Conservation (phyloP, 495 filamentous ascomycete species). For the Lineolata rhizophorae region DNA sequence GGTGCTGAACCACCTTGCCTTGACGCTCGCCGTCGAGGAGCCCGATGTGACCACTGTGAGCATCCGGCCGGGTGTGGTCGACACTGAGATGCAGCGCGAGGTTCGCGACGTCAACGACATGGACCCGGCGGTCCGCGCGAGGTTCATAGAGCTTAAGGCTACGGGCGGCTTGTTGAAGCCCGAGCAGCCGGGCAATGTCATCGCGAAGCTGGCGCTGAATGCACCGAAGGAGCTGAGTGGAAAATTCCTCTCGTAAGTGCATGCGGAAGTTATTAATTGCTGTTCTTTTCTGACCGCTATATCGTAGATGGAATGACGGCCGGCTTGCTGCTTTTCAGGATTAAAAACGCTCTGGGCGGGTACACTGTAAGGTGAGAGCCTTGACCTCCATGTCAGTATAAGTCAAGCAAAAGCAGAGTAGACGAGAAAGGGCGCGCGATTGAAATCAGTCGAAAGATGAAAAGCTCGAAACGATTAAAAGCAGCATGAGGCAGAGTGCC, state of each 20-base stretch:
- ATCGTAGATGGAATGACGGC: slow-evolving; percentile 2
- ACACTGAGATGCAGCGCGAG: slow-evolving; percentile 83
- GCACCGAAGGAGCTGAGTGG: slow-evolving; percentile 48
- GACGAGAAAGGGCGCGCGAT: background rate
- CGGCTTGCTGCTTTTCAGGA: slow-evolving; percentile 1
- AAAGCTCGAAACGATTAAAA: slow-evolving; percentile 49
- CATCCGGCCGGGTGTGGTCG: slow-evolving; percentile 65
- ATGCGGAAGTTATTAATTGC: slow-evolving; percentile 11
- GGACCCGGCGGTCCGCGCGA: slow-evolving; percentile 39
- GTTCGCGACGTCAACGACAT: slow-evolving; percentile 57
- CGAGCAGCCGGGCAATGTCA: slow-evolving; percentile 68
- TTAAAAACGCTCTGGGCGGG: no score
- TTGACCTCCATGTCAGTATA: no score
- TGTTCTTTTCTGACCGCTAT: no score
- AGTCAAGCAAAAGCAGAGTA: background rate
- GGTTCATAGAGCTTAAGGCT: slow-evolving; percentile 45
- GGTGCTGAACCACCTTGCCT: slow-evolving; percentile 60
- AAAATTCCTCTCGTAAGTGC: slow-evolving; percentile 48
- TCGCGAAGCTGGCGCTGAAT: slow-evolving; percentile 49
- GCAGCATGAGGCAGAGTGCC: slow-evolving; percentile 41
- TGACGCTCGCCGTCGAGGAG: slow-evolving; percentile 59
- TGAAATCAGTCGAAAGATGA: slow-evolving; percentile 85
- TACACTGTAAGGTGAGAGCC: no score
- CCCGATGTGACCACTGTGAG: slow-evolving; percentile 46
- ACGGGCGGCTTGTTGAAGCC: slow-evolving; percentile 51